Base-by-base conservation (phyloP, 2,329 filamentous ascomycete genomes). In the Colletotrichum scovillei region DNA sequence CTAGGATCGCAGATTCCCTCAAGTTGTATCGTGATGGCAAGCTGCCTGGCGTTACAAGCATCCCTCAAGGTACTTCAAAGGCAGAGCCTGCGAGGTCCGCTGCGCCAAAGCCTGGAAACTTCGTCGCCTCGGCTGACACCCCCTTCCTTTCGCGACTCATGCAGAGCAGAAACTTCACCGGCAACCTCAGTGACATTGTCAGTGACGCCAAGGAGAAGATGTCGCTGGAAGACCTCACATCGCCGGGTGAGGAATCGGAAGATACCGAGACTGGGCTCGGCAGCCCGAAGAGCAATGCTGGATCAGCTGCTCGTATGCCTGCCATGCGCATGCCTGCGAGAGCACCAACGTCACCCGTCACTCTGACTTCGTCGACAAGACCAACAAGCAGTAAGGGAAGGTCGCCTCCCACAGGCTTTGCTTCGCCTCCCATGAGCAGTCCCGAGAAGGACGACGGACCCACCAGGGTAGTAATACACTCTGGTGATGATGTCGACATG, bases 141-240 rank as follows among this genome's bases (percentile, higher is more conserved):
- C 93, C 93, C 16, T 88, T 93, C 81, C 85, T 95, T 24, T 94
- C 93, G 35, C 88, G 88, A 53, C 82, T 94, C 59, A 86, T 95
- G 82, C 86, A 90, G 76, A 87, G 84, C 75, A 88, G 87, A 78
- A 92, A 92, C 42, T 88, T 93, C 76, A 84, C 85, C 73, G 86
- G 91, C 64, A 88, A 94, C 77, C 83, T 94, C 66, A 81, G 85
- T 72, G 86, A 90, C 67, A 80, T 88, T 76, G 91, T 92, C 63
- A 84, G 84, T 65, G 90, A 92, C 76, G 89, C 90, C 28, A 92
- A 89, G 83, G 87, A 84, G 46, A 88, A 84, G 78, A 76, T 88
- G 63, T 84, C 87, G 67, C 74, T 88, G 63, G 87, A 90, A 57
- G 87, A 89, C 46, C 69, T 86, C 63, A 82, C 85, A 42, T 85